Percentiles rank a stretch among this genome's conserved stretches.
Conservation (phyloP, 2,329 filamentous ascomycete genomes). For the Xylogone sp. region DNA sequence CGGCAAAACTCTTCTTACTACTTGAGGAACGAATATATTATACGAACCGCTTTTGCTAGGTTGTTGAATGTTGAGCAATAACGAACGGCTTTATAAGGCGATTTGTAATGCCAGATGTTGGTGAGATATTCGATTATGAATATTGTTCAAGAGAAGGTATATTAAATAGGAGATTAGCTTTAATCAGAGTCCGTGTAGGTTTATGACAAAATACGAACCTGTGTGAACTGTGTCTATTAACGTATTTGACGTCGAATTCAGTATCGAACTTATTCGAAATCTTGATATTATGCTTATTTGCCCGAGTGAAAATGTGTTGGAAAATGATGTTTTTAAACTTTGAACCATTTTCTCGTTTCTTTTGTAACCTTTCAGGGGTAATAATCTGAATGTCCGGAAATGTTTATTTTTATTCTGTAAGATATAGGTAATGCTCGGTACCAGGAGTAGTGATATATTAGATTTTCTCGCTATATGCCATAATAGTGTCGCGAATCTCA, state of each 20-base stretch:
- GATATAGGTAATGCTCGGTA: slow-evolving; percentile 66
- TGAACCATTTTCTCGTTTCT: slow-evolving; percentile 49
- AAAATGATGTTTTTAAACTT: slow-evolving; percentile 1
- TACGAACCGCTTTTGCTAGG: slow-evolving; percentile 57
- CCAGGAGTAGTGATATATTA: too few relatives aligned
- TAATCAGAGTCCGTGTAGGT: slow-evolving; percentile 53
- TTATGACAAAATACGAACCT: slow-evolving; percentile 64
- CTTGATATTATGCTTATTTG: slow-evolving; percentile 20
- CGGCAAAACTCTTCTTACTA: slow-evolving; percentile 40
- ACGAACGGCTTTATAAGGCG: slow-evolving; percentile 49
- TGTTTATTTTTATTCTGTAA: slow-evolving; percentile 59
- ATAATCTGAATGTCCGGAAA: slow-evolving; percentile 61
- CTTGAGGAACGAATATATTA: slow-evolving; percentile 45
- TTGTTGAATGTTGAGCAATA: slow-evolving; percentile 40
- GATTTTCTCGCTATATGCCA: slow-evolving; percentile 45
- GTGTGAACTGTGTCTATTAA: slow-evolving; percentile 39
- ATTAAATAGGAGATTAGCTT: slow-evolving; percentile 66
- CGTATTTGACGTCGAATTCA: slow-evolving; percentile 62
- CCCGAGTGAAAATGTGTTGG: slow-evolving; percentile 1
- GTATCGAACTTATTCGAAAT: slow-evolving; percentile 58
- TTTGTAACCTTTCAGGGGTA: slow-evolving; percentile 57
- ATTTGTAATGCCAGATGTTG: slow-evolving; percentile 49
- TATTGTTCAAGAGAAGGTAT: slow-evolving; percentile 61
- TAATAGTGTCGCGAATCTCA: slow-evolving; percentile 47
- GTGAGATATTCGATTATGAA: slow-evolving; percentile 40